Evolutionary conservation across 805 yeast species (phyloP).

Genomic region (Suhomyces sp.): DNA sequence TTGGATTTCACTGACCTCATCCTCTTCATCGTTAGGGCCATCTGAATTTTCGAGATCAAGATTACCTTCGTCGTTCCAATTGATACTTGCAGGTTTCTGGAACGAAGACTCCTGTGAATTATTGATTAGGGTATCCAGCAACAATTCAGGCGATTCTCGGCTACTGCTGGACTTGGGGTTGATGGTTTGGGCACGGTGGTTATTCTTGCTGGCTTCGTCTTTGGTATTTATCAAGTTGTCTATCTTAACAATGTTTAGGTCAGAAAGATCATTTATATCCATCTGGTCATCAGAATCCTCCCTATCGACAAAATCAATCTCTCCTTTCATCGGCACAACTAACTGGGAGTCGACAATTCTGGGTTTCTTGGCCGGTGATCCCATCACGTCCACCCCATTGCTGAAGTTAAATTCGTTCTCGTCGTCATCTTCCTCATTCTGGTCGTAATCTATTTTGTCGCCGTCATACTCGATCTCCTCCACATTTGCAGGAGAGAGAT

Average conservation of each 20-base stretch:
- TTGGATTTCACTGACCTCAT: neutral
- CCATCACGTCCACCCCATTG: conserved; percentile 8
- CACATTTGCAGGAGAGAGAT: conserved; percentile 9
- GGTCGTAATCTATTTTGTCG: neutral
- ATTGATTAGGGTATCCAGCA: conserved; percentile 1
- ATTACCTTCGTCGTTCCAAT: conserved; percentile 41
- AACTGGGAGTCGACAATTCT: conserved; percentile 1
- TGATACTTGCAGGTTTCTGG: conserved; percentile 38
- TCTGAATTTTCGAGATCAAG: conserved; percentile 28
- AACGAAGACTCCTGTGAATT: conserved; percentile 29
- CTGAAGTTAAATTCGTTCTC: conserved; percentile 1
- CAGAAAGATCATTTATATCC: conserved; percentile 37
- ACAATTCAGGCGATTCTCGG: neutral
- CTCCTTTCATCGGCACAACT: conserved; percentile 3
- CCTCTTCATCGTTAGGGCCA: conserved; percentile 1
- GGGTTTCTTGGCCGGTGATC: conserved; percentile 16
- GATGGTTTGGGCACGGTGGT: neutral
- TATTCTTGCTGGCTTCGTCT: conserved; percentile 10
- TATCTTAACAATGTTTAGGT: conserved; percentile 35
- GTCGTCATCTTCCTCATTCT: neutral
- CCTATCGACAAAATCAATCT: conserved; percentile 7
- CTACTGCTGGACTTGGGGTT: neutral
- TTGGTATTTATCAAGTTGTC: conserved; percentile 34
- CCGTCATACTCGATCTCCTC: conserved; percentile 9
- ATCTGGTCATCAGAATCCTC: conserved; percentile 18